Evolutionary conservation across 257 asterid species (phyloP).

Genomic region (Asclepias syriaca): DNA sequence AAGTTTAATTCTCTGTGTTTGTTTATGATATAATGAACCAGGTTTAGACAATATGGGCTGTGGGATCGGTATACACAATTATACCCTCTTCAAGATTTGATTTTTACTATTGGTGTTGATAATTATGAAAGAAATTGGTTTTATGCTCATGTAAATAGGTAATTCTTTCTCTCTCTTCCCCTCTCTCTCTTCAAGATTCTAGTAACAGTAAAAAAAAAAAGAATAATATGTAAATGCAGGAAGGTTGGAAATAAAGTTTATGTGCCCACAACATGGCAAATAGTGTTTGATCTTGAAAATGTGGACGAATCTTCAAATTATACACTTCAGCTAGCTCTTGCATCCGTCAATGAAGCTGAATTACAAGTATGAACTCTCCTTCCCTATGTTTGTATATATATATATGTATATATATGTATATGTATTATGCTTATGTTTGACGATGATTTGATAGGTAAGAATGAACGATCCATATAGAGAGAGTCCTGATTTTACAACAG

Average conservation of each 20-base stretch:
- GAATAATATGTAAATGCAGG: slow-evolving; percentile 24
- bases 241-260: slow-evolving; percentile 50
- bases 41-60: slow-evolving; percentile 85
- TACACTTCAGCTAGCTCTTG: slow-evolving; percentile 66
- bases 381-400: too few relatives aligned
- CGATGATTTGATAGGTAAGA: slow-evolving; percentile 32
- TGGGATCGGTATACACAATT: slow-evolving; percentile 82
- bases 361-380: slow-evolving; percentile 40
- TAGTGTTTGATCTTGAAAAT: slow-evolving; percentile 43
- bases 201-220: too few relatives aligned
- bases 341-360: slow-evolving; percentile 74
- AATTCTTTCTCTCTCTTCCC: background rate
- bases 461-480: slow-evolving; percentile 26
- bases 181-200: background rate
- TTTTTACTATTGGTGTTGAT: slow-evolving; percentile 44
- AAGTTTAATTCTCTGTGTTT: background rate
- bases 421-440: too few relatives aligned
- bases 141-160: slow-evolving; percentile 84
- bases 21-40: slow-evolving; percentile 3
- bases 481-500: slow-evolving; percentile 37
- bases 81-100: slow-evolving; percentile 64
- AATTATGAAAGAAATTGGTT: slow-evolving; percentile 64
- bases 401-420: too few relatives aligned
- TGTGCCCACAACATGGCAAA: slow-evolving; percentile 73
- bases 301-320: slow-evolving; percentile 33